phyloP scores from a whole-genome alignment of 106 monocot species.

The Xerophyta viscosa region DNA sequence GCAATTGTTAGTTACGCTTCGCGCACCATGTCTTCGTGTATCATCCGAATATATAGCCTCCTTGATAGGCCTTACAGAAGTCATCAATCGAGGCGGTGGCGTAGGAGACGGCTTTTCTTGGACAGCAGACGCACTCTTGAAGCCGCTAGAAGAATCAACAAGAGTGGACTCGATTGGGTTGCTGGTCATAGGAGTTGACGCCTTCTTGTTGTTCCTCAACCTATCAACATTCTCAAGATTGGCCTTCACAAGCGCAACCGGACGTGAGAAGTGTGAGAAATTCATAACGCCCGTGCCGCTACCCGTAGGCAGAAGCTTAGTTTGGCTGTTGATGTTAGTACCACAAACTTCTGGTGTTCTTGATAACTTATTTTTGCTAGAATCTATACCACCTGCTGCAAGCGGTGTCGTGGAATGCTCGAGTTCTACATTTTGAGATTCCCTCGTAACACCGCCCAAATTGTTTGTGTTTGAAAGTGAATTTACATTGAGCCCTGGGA shows the following conservation, averaged over 20 bases:
- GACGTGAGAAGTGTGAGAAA: slow-evolving; percentile 67
- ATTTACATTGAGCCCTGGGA: slow-evolving; percentile 17
- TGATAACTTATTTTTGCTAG: slow-evolving; percentile 10
- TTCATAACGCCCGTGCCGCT: slow-evolving; percentile 32
- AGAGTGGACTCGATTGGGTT: slow-evolving; percentile 27
- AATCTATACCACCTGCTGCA: slow-evolving; percentile 8
- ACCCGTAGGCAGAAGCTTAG: slow-evolving; percentile 3
- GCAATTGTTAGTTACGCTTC: no score
- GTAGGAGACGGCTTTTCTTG: no score
- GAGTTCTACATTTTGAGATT: slow-evolving; percentile 1
- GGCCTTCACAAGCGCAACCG: slow-evolving; percentile 31
- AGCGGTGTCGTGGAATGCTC: background rate
- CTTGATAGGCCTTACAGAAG: background rate
- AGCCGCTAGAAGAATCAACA: no score
- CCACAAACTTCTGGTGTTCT: slow-evolving; percentile 6
- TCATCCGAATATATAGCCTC: background rate
- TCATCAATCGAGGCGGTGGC: no score
- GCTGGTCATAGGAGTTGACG: slow-evolving; percentile 27
- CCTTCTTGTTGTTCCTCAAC: slow-evolving; percentile 40
- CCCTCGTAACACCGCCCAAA: slow-evolving; percentile 1
- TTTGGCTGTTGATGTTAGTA: background rate
- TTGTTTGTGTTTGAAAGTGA: slow-evolving; percentile 3
- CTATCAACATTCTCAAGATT: slow-evolving; percentile 37
- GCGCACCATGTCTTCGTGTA: background rate
- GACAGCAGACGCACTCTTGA: no score